Percentiles rank a stretch among this genome's conserved stretches.
phyloP scores from a whole-genome alignment of 176 grass and related monocot species.

The Aegilops bicornis region DNA sequence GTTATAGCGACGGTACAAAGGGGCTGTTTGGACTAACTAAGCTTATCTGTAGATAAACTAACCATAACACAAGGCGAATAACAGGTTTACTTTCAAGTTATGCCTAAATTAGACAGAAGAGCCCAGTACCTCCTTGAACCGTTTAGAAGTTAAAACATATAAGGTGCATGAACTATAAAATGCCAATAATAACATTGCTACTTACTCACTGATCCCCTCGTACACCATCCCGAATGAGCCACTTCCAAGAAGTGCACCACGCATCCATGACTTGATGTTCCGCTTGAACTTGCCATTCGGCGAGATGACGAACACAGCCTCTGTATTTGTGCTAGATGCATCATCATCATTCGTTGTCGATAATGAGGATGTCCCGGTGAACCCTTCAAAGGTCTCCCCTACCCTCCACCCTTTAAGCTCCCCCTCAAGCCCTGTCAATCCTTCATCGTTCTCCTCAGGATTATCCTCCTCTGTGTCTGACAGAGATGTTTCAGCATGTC shows the following conservation, averaged over 20 bases:
- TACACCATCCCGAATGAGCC: constrained; percentile 90
- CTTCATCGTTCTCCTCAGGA: constrained; percentile 43
- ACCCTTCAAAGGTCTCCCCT: constrained; percentile 74
- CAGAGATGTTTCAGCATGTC: neutral
- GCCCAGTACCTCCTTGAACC: neutral
- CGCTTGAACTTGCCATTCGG: constrained; percentile 82
- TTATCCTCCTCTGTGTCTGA: constrained; percentile 46
- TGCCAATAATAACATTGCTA: constrained; percentile 19
- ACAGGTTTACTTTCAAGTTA: neutral
- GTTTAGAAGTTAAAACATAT: neutral
- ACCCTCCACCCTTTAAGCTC: constrained; percentile 56
- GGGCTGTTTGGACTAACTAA: constrained; percentile 6
- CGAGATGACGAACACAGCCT: constrained; percentile 76
- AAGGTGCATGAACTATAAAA: neutral
- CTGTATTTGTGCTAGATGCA: constrained; percentile 78
- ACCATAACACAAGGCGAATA: neutral
- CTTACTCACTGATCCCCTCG: constrained; percentile 99
- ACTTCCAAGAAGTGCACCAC: constrained; percentile 69
- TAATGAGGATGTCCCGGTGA: constrained; percentile 72
- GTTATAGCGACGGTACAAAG: neutral
- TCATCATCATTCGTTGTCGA: constrained; percentile 92
- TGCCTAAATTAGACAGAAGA: constrained; percentile 4
- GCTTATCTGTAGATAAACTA: constrained; percentile 18
- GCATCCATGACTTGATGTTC: constrained; percentile 81
- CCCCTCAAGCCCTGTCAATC: constrained; percentile 23